Evolutionary conservation across 345 rosid species (phyloP).

Genomic region (Ceriops decandra): DNA sequence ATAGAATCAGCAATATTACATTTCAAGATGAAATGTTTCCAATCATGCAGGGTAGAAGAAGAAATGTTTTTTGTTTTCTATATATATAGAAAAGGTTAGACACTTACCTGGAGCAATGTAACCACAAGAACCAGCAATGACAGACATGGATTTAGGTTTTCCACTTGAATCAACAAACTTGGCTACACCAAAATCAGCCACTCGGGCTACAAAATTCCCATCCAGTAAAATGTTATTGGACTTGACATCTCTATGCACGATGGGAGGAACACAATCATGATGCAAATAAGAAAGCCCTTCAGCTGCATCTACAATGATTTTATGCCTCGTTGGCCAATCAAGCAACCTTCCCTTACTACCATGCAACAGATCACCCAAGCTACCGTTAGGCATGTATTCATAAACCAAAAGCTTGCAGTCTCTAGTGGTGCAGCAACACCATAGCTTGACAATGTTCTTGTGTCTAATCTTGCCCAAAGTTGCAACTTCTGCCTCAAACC

Average conservation of each 20-base stretch:
- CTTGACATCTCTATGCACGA: conserved; percentile 95
- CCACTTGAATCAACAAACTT: conserved; percentile 71
- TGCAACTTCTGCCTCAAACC: conserved; percentile 80
- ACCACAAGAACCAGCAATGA: conserved; percentile 95
- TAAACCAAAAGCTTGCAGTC: conserved; percentile 96
- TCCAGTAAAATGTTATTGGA: conserved; percentile 92
- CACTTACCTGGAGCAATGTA: conserved; percentile 97
- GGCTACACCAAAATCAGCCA: conserved; percentile 97
- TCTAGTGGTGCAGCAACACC: conserved; percentile 89
- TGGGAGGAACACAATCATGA: conserved; percentile 90
- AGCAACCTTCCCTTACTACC: conserved; percentile 74
- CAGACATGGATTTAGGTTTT: conserved; percentile 88
- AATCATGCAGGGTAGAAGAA: too few relatives aligned
- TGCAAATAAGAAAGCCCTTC: conserved; percentile 96
- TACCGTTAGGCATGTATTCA: conserved; percentile 95
- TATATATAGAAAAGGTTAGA: neutral
- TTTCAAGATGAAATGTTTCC: too few relatives aligned
- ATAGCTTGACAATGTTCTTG: conserved; percentile 91
- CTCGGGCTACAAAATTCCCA: conserved; percentile 84
- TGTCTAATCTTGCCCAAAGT: conserved; percentile 97
- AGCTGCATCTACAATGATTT: conserved; percentile 78
- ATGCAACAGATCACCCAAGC: conserved; percentile 92
- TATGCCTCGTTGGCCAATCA: conserved; percentile 83
- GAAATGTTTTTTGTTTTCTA: neutral
- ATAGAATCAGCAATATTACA: too few relatives aligned